These are phyloP conservation scores for Yarrowia deformans DNA, from an alignment of 805 yeast species.

Conservation along the genomic window DNA sequence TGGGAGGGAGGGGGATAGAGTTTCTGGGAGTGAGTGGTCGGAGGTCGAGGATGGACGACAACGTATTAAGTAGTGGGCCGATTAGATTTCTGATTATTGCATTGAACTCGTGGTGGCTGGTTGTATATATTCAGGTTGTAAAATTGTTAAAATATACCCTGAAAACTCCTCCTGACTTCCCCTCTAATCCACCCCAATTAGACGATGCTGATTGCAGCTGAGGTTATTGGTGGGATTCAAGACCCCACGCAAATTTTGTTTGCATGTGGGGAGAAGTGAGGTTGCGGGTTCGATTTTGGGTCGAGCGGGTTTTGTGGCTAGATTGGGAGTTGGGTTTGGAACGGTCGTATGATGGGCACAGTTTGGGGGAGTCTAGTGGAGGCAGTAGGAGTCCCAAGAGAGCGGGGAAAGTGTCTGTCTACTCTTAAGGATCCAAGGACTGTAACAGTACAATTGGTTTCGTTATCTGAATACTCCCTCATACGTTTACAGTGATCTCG, in stretches of 20 bases:
- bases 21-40: not conserved
- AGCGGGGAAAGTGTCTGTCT: no score
- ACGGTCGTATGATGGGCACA: no score
- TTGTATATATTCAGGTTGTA: not conserved
- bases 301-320: not conserved
- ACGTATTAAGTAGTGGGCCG: not conserved
- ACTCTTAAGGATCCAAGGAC: no score
- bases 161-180: not conserved
- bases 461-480: no score
- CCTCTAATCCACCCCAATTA: not conserved
- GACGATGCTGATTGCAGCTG: slow-evolving; percentile 2
- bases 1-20: slow-evolving; percentile 28
- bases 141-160: not conserved
- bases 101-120: not conserved
- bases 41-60: not conserved
- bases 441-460: no score
- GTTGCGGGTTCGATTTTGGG: not conserved
- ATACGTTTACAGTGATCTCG: no score
- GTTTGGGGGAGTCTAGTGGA: no score
- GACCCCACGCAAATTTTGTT: slow-evolving; percentile 13
- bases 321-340: no score
- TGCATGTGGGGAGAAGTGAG: not conserved
- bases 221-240: slow-evolving; percentile 13
- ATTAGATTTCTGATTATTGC: not conserved
- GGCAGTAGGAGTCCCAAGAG: no score